Evolutionary conservation across 2,329 filamentous ascomycete genomes (phyloP).

Genomic region (Venturia asperata): DNA sequence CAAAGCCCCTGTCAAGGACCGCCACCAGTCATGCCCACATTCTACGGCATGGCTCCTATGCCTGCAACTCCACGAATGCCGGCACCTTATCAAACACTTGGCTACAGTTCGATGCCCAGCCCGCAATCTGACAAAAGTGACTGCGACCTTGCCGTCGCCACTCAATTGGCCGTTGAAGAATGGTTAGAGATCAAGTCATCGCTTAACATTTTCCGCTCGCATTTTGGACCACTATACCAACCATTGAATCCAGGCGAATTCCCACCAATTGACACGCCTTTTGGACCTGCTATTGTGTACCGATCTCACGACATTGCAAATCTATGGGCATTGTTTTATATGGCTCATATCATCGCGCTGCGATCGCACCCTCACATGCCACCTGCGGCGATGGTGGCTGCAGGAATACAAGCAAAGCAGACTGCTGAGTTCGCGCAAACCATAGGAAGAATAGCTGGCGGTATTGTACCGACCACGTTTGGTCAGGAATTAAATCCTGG

Average conservation of each 20-base stretch:
- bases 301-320: slow-evolving; percentile 80
- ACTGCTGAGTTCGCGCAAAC: slow-evolving; percentile 65
- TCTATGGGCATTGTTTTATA: slow-evolving; percentile 82
- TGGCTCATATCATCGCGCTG: slow-evolving; percentile 74
- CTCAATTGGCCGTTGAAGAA: slow-evolving; percentile 64
- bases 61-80: slow-evolving; percentile 37
- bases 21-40: slow-evolving; percentile 26
- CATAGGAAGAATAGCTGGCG: slow-evolving; percentile 74
- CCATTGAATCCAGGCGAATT: slow-evolving; percentile 63
- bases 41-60: slow-evolving; percentile 46
- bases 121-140: slow-evolving; percentile 30
- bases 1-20: slow-evolving; percentile 19
- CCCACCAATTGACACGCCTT: slow-evolving; percentile 60
- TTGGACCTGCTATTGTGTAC: slow-evolving; percentile 74
- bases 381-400: slow-evolving; percentile 80
- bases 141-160: slow-evolving; percentile 55
- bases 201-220: slow-evolving; percentile 58
- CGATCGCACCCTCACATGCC: slow-evolving; percentile 85
- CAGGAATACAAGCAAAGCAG: slow-evolving; percentile 64
- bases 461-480: slow-evolving; percentile 43
- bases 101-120: slow-evolving; percentile 19
- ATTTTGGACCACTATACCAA: slow-evolving; percentile 68
- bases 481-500: slow-evolving; percentile 60
- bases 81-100: slow-evolving; percentile 30
- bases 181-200: slow-evolving; percentile 70